Conservation (phyloP, 2,329 filamentous ascomycete genomes). For the Sclerotinia borealis region DNA sequence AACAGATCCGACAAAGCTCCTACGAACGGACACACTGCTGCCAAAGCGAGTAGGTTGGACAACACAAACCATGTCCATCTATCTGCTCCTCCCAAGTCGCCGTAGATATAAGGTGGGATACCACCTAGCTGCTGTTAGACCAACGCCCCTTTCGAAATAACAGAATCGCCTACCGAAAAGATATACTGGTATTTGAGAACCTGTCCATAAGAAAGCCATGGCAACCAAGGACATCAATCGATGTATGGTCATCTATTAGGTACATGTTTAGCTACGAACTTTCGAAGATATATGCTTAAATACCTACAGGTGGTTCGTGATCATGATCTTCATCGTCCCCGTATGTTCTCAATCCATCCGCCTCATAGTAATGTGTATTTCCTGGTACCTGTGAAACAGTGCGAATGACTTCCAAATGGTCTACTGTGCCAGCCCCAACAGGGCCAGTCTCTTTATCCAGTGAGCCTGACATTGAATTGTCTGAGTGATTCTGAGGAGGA, state of each 20-base stretch:
- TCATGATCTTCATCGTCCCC: conserved; percentile 43
- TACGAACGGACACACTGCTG: conserved; percentile 56
- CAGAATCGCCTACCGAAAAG: conserved; percentile 36
- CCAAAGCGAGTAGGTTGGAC: conserved; percentile 49
- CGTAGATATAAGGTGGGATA: conserved; percentile 50
- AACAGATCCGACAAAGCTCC: conserved; percentile 59
- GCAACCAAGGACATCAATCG: conserved; percentile 52
- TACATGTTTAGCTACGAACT: conserved; percentile 39
- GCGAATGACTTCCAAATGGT: not conserved
- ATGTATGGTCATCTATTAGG: conserved; percentile 45
- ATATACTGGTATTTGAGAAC: conserved; percentile 55
- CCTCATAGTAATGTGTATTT: conserved; percentile 21
- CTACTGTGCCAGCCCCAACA: not conserved
- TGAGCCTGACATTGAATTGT: conserved; percentile 19
- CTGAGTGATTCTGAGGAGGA: conserved; percentile 4
- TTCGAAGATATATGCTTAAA: not conserved
- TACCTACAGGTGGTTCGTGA: conserved; percentile 39
- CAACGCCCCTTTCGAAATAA: not conserved
- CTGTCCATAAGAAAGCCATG: conserved; percentile 56
- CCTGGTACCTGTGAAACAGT: conserved; percentile 19
- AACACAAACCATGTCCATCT: conserved; percentile 35
- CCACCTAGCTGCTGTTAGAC: conserved; percentile 32
- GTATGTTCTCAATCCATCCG: conserved; percentile 37
- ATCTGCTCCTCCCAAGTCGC: conserved; percentile 49
- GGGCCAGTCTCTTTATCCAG: conserved; percentile 19